Evolutionary conservation across 2,329 filamentous ascomycete species (phyloP).

Genomic region (Exophiala aquamarina): DNA sequence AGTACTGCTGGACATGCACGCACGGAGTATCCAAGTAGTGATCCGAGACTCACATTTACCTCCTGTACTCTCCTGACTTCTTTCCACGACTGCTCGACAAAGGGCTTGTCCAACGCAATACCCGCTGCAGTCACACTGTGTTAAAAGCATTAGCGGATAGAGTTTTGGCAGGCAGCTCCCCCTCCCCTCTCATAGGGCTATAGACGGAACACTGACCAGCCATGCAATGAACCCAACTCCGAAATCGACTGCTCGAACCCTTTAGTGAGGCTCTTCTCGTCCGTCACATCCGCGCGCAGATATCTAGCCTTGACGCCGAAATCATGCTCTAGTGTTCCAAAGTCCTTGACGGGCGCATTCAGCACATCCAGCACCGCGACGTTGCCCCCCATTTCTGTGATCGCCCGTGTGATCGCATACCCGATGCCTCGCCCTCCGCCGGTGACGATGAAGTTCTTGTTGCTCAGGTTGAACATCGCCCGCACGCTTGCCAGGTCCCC

Average conservation of each 20-base stretch:
- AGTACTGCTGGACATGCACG: too few relatives aligned
- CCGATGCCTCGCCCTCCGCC: conserved; percentile 24
- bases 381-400: conserved; percentile 22
- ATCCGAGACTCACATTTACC: conserved; percentile 42
- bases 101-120: conserved; percentile 46
- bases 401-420: conserved; percentile 20
- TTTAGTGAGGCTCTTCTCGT: conserved; percentile 40
- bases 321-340: conserved; percentile 12
- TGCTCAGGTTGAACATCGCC: conserved; percentile 16
- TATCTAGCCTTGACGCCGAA: conserved; percentile 32
- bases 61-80: conserved; percentile 43
- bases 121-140: conserved; percentile 28
- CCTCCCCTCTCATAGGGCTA: background rate
- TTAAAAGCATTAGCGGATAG: conserved; percentile 5
- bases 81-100: conserved; percentile 46
- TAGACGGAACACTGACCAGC: conserved; percentile 28
- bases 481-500: conserved; percentile 8
- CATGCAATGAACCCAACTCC: conserved; percentile 43
- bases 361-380: conserved; percentile 21
- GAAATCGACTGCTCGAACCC: conserved; percentile 44
- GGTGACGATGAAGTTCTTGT: conserved; percentile 22
- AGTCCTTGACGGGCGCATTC: conserved; percentile 18
- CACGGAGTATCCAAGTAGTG: background rate
- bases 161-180: background rate
- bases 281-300: conserved; percentile 48